A percentile compares a stretch with the other conserved stretches of the same genome.
Evolutionary conservation across 2,329 filamentous ascomycete genomes (phyloP).

Genomic region (Ceratocystis alfenasii): DNA sequence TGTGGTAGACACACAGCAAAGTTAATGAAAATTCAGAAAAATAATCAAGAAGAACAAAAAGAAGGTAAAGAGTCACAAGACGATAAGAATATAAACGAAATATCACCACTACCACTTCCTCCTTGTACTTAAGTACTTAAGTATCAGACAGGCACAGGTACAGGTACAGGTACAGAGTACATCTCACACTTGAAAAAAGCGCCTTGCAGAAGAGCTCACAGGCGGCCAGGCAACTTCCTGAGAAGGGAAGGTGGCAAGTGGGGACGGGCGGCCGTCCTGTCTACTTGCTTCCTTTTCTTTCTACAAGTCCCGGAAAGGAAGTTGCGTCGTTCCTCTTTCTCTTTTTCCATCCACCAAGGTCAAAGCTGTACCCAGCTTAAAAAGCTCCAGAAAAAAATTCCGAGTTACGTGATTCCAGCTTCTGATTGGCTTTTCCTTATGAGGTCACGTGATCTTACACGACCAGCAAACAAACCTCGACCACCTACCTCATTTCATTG

Average conservation of each 20-base stretch:
- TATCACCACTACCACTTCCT: not conserved
- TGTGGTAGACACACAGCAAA: not conserved
- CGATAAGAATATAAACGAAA: not conserved
- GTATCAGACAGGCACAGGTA: not conserved
- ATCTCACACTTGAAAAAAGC: not conserved
- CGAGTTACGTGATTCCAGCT: too few species aligned
- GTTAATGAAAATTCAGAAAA: not conserved
- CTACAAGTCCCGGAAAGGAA: conserved; percentile 8
- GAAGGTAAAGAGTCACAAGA: not conserved
- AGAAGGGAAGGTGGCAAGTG: not conserved
- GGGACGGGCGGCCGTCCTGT: not conserved
- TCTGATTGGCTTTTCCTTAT: not conserved
- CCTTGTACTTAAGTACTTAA: not conserved
- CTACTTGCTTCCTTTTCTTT: conserved; percentile 1
- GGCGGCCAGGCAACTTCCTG: too few species aligned
- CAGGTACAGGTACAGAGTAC: not conserved
- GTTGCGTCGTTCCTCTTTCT: not conserved
- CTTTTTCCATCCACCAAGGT: not conserved
- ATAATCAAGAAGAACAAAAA: not conserved
- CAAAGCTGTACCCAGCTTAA: too few species aligned
- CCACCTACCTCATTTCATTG: too few species aligned
- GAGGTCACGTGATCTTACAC: too few species aligned
- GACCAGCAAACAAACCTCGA: too few species aligned
- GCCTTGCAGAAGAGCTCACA: not conserved
- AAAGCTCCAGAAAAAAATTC: not conserved